Evolutionary conservation across 768 basidiomycete genomes (phyloP), one percentile per base, ranked within the genome.

Genomic region (Lactarius hatsudake): DNA sequence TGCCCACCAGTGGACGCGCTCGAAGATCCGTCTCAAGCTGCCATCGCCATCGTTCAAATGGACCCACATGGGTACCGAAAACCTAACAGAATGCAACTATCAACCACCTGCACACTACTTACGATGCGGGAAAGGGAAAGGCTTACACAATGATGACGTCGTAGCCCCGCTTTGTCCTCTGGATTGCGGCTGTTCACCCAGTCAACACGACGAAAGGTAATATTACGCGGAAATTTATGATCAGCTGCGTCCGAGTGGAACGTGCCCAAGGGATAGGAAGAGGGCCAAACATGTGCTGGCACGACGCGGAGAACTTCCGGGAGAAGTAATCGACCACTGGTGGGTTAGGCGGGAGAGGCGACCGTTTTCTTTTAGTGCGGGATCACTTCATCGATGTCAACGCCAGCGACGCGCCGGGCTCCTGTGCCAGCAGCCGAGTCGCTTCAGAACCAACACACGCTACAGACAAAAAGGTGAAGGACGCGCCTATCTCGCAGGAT

Each of bases 61-160:
- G 34, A 96, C 91, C 94, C 94, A 96, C 77, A 95, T 96, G 0
- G 93, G 86, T 54, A 96, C 77, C 0, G 94, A 96, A 70, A 96
- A 87, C 23, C 34, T 34, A 9, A 34, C 9, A 34, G 8, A 34
- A 15, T 23, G 48, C 13, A 26, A 23, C 48, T 51, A 51, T 51
- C 23, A 15, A n/a, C n/a, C 17, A 43, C 43, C 6, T 12, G 5
- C 48, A 51, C 23, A 18, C 6, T 34, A 34, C 26, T 28, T 28
- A 30, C 8, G 34, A 34, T 34, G 34, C 34, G 34, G 34, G n/a
- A 9, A 48, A 26, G 34, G 23, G 5, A 59, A 38, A 54, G 23
- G 76, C 89, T 69, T 72, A 95, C 94, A 87, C 94, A 43, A 95
- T 67, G 36, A 96, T 84, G 38, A 94, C 83, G 71, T 93, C 87